These are phyloP conservation scores for Globisporangium solare DNA, from an alignment of 352 stramenopile genomes.

Conservation along the genomic window DNA sequence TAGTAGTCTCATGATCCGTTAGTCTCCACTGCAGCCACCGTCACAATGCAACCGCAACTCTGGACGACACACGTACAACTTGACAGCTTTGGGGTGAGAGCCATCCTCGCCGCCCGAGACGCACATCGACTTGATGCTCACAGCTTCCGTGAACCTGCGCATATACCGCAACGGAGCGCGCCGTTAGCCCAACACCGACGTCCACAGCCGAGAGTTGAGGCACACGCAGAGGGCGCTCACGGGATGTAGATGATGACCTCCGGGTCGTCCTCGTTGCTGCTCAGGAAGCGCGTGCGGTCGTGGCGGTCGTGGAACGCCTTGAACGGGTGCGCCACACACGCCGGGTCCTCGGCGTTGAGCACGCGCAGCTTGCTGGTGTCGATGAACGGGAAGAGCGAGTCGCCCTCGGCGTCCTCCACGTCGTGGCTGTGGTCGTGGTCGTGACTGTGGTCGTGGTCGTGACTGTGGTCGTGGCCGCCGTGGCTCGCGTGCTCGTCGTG, in stretches of 20 bases:
- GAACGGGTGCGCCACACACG: constrained; percentile 65
- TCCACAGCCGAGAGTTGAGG: too few species aligned
- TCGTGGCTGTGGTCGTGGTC: constrained; percentile 59
- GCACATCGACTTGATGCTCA: constrained; percentile 87
- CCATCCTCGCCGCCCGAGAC: constrained; percentile 76
- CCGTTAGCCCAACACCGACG: background rate
- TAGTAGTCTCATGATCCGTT: background rate
- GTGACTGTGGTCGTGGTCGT: constrained; percentile 58
- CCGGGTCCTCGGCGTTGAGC: constrained; percentile 67
- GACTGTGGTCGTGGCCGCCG: constrained; percentile 55
- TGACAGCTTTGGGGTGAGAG: constrained; percentile 75
- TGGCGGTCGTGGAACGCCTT: constrained; percentile 77
- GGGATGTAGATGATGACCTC: constrained; percentile 84
- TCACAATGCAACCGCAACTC: background rate
- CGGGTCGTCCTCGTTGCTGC: constrained; percentile 78
- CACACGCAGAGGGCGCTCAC: constrained; percentile 18
- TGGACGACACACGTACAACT: constrained; percentile 41
- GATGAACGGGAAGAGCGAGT: constrained; percentile 82
- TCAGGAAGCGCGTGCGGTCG: constrained; percentile 57
- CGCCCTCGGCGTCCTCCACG: constrained; percentile 62
- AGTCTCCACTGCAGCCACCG: background rate
- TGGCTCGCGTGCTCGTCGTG: constrained; percentile 52
- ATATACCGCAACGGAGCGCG: background rate
- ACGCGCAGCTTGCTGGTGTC: constrained; percentile 84
- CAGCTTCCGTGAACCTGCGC: constrained; percentile 77